Conservation (phyloP, 345 rosid genomes). For the Passiflora organensis region DNA sequence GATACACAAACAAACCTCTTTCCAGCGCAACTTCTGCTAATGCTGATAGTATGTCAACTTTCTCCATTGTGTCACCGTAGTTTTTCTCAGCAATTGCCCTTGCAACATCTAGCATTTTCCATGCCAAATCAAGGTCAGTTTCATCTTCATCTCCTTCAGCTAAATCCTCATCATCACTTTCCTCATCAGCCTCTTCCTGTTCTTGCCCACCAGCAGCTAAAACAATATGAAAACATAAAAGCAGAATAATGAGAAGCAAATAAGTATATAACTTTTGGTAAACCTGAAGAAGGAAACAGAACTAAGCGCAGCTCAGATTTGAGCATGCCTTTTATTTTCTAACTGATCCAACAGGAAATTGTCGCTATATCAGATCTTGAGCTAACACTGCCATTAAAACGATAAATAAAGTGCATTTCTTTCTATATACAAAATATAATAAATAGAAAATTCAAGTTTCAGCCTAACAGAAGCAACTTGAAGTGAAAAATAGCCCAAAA, state of each 20-base stretch:
- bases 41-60: slow-evolving; percentile 74
- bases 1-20: slow-evolving; percentile 56
- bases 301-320: no score
- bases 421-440: no score
- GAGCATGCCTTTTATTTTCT: no score
- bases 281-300: no score
- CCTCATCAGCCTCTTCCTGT: slow-evolving; percentile 32
- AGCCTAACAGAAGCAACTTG: no score
- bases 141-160: slow-evolving; percentile 89
- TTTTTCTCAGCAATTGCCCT: slow-evolving; percentile 79
- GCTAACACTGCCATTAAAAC: no score
- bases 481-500: no score
- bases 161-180: slow-evolving; percentile 49
- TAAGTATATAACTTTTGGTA: no score
- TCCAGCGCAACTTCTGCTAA: slow-evolving; percentile 85
- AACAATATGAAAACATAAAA: slow-evolving; percentile 4
- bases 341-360: no score
- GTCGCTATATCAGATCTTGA: no score
- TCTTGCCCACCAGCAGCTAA: slow-evolving; percentile 49
- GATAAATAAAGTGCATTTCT: no score
- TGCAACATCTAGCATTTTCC: slow-evolving; percentile 93
- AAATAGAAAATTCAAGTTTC: no score
- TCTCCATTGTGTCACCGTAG: slow-evolving; percentile 59
- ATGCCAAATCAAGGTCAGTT: slow-evolving; percentile 84
- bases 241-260: neutral